phyloP scores from a whole-genome alignment of 164 flowering plant species.

The Stephania cephalantha region DNA sequence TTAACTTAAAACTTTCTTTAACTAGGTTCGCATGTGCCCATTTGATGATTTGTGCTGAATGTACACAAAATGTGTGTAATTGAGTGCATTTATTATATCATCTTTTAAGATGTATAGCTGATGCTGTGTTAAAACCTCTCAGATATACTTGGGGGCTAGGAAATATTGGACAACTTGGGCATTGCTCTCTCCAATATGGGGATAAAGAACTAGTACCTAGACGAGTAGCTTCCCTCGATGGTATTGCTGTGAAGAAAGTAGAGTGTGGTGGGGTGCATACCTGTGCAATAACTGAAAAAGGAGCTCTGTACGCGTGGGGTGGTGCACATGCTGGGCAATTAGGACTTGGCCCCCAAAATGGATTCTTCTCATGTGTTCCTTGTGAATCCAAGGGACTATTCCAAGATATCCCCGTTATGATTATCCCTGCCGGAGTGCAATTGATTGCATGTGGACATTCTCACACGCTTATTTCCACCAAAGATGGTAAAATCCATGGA shows the following conservation, averaged over 20 bases:
- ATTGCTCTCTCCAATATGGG: constrained; percentile 80
- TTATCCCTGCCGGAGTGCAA: constrained; percentile 53
- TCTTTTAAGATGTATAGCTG: not conserved
- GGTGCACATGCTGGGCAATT: constrained; percentile 88
- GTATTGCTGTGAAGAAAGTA: constrained; percentile 48
- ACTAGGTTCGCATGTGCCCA: no score
- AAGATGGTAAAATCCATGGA: constrained; percentile 85
- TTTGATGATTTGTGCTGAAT: not conserved
- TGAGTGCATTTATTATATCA: not conserved
- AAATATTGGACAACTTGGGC: constrained; percentile 95
- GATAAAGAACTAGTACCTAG: constrained; percentile 90
- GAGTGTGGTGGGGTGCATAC: constrained; percentile 98
- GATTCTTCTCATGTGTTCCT: constrained; percentile 55
- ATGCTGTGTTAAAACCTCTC: constrained; percentile 13
- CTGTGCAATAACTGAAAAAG: constrained; percentile 69
- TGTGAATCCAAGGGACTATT: constrained; percentile 53
- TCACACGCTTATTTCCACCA: constrained; percentile 72
- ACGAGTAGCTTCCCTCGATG: constrained; percentile 85
- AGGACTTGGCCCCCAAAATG: constrained; percentile 84
- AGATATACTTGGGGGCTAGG: constrained; percentile 98
- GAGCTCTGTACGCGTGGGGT: constrained; percentile 98
- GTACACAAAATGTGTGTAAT: not conserved
- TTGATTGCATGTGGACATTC: constrained; percentile 92
- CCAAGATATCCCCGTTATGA: constrained; percentile 77
- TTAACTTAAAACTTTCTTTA: no score